Evolutionary conservation across 176 grass and related monocot species (phyloP).

Genomic region (Musa itinerans): DNA sequence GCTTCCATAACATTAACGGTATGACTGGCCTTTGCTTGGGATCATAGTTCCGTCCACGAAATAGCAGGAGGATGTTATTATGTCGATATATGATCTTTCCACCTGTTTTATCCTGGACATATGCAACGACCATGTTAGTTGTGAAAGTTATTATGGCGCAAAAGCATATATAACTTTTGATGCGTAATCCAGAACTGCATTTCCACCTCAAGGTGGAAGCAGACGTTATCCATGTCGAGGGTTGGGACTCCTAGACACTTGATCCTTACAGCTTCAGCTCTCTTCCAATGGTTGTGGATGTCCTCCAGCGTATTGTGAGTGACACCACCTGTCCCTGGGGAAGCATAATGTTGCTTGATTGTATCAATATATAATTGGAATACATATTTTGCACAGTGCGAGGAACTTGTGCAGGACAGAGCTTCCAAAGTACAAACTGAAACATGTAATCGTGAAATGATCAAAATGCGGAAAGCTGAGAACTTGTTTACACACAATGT

Average conservation of each 20-base stretch:
- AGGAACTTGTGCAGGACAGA: not conserved
- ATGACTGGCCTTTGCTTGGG: constrained; percentile 71
- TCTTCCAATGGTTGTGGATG: constrained; percentile 81
- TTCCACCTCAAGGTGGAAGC: constrained; percentile 63
- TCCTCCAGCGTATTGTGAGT: constrained; percentile 99
- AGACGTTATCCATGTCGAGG: constrained; percentile 86
- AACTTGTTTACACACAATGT: no score
- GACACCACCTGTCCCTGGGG: constrained; percentile 79
- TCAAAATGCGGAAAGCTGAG: not conserved
- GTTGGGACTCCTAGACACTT: constrained; percentile 92
- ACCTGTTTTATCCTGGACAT: constrained; percentile 67
- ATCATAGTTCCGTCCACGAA: constrained; percentile 79
- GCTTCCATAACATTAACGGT: constrained; percentile 92
- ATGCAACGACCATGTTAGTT: not conserved
- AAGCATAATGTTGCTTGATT: not conserved
- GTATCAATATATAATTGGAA: not conserved
- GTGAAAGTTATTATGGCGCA: not conserved
- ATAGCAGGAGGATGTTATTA: constrained; percentile 52
- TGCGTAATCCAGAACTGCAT: not conserved
- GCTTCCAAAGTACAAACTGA: not conserved
- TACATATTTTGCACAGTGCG: not conserved
- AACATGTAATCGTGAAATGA: not conserved
- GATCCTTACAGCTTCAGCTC: constrained; percentile 53
- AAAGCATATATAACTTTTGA: not conserved
- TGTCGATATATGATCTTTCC: constrained; percentile 68